Conservation (phyloP, 2,329 filamentous ascomycete species). For the Zasmidium angulare region DNA sequence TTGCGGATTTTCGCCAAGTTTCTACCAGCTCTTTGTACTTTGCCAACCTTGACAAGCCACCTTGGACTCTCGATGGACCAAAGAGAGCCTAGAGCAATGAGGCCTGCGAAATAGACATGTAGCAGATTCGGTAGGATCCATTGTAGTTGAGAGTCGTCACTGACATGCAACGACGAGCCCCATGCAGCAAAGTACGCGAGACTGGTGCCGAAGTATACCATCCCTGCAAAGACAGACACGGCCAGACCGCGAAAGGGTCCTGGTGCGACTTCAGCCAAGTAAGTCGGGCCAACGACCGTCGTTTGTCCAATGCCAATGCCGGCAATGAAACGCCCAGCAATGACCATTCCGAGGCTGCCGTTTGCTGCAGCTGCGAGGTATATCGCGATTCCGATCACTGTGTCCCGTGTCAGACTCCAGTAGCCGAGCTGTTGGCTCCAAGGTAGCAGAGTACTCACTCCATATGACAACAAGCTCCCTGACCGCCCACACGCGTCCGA, state of each 20-base stretch:
- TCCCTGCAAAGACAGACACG: conserved; percentile 65
- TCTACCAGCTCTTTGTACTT: conserved; percentile 29
- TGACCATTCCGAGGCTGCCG: conserved; percentile 36
- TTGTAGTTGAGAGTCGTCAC: conserved; percentile 39
- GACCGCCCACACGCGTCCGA: conserved; percentile 32
- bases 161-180: conserved; percentile 53
- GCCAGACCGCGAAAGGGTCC: conserved; percentile 57
- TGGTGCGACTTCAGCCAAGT: conserved; percentile 54
- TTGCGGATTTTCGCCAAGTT: conserved; percentile 34
- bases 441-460: conserved; percentile 2
- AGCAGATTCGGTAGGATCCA: conserved; percentile 70
- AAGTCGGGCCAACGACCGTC: conserved; percentile 59
- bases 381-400: conserved; percentile 28
- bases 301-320: conserved; percentile 50
- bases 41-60: conserved; percentile 36
- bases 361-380: conserved; percentile 50
- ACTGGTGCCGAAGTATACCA: conserved; percentile 67
- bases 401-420: too few relatives aligned
- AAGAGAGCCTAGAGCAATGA: conserved; percentile 68
- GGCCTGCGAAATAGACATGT: conserved; percentile 73
- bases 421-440: too few relatives aligned
- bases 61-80: conserved; percentile 34
- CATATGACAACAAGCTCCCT: conserved; percentile 31
- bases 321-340: conserved; percentile 33
- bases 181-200: conserved; percentile 74